Evolutionary conservation across 768 basidiomycete genomes (phyloP).

Genomic region (Amyloporia xantha): DNA sequence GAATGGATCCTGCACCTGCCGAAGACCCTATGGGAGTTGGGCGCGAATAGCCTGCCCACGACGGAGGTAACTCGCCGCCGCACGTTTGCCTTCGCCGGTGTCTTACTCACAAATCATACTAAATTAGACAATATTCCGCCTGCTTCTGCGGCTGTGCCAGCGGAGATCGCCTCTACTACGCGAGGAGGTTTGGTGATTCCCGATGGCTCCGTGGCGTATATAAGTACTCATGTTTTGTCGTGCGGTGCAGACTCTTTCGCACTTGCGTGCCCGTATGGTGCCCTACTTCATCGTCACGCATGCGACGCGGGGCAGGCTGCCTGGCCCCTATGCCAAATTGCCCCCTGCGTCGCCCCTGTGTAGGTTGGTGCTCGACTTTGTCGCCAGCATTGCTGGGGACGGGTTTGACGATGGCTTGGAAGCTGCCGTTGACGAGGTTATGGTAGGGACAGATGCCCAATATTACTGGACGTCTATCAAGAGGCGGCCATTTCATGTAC

Average conservation of each 20-base stretch:
- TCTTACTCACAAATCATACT: not conserved
- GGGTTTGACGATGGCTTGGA: slow-evolving; percentile 11
- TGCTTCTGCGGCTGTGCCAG: slow-evolving; percentile 57
- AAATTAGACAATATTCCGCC: slow-evolving; percentile 44
- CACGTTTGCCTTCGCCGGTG: not conserved
- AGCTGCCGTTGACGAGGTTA: slow-evolving; percentile 16
- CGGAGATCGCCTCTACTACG: slow-evolving; percentile 41
- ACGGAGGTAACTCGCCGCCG: slow-evolving; percentile 47
- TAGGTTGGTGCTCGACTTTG: slow-evolving; percentile 61
- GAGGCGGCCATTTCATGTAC: not conserved
- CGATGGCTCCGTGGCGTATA: not conserved
- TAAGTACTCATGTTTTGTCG: slow-evolving; percentile 1
- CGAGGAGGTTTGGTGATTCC: slow-evolving; percentile 34
- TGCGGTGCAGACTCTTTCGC: slow-evolving; percentile 36
- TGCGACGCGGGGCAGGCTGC: slow-evolving; percentile 61
- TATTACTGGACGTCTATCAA: slow-evolving; percentile 14
- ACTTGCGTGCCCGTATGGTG: slow-evolving; percentile 52
- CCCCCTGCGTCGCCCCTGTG: slow-evolving; percentile 37
- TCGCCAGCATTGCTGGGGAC: slow-evolving; percentile 24
- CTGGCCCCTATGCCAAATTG: slow-evolving; percentile 77
- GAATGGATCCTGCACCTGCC: slow-evolving; percentile 77
- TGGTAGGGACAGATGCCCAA: slow-evolving; percentile 13
- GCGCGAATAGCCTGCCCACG: slow-evolving; percentile 42
- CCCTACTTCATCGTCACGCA: slow-evolving; percentile 82
- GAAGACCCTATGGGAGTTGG: slow-evolving; percentile 80